A percentile compares a stretch with the other conserved stretches of the same genome.
Conservation (phyloP, 1,284 basidiomycete species). For the Leccinum pallidistipes region DNA sequence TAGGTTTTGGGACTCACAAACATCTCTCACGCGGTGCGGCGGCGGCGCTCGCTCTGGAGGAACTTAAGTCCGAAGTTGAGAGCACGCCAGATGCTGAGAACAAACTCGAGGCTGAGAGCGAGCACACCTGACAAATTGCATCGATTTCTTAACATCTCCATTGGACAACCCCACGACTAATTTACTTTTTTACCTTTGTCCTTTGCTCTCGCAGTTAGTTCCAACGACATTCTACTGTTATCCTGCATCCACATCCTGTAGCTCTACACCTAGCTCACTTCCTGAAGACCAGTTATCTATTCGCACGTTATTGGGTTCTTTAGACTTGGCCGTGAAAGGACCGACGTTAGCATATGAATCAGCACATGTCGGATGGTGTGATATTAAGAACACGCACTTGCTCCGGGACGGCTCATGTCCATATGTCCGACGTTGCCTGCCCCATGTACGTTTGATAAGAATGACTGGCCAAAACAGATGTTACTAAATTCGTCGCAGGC, state of each 20-base stretch:
- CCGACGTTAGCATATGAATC: slow-evolving; percentile 3
- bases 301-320: slow-evolving; percentile 6
- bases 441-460: slow-evolving; percentile 7
- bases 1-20: slow-evolving; percentile 44
- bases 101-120: slow-evolving; percentile 11
- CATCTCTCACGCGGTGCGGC: slow-evolving; percentile 54
- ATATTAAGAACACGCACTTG: slow-evolving; percentile 14
- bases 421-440: slow-evolving; percentile 10
- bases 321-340: slow-evolving; percentile 9
- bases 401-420: slow-evolving; percentile 12
- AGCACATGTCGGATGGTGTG: slow-evolving; percentile 1
- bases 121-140: slow-evolving; percentile 14
- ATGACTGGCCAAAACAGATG: slow-evolving; percentile 1
- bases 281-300: slow-evolving; percentile 17
- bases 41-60: slow-evolving; percentile 46
- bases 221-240: not conserved
- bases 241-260: slow-evolving; percentile 11
- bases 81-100: not conserved
- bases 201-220: not conserved
- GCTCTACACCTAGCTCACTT: slow-evolving; percentile 6
- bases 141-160: slow-evolving; percentile 1
- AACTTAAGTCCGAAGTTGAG: slow-evolving; percentile 24
- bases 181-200: slow-evolving; percentile 1
- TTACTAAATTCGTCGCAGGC: slow-evolving; percentile 18
- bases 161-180: not conserved